Percentiles rank a stretch among this genome's conserved stretches.
Evolutionary conservation across 2,329 filamentous ascomycete species (phyloP).

Genomic region (Mollisia scopiformis): DNA sequence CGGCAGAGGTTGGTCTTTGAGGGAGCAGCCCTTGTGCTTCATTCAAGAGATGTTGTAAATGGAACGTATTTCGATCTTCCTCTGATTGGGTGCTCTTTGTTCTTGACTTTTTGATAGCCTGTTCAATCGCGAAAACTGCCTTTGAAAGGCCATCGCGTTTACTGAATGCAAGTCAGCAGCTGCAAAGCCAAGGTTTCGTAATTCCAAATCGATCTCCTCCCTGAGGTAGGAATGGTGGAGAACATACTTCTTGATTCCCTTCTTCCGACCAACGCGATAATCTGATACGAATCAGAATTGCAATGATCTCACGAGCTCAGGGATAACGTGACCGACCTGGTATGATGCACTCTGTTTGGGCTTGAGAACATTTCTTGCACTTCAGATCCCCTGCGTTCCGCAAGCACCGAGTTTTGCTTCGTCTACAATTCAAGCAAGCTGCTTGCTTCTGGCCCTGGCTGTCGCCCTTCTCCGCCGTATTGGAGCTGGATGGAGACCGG

Average conservation of each 20-base stretch:
- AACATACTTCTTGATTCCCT: conserved; percentile 74
- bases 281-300: too few species aligned
- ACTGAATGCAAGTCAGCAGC: conserved; percentile 43
- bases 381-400: conserved; percentile 52
- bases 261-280: conserved; percentile 75
- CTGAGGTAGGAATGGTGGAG: not conserved
- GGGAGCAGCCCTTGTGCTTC: conserved; percentile 47
- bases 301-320: too few species aligned
- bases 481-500: conserved; percentile 28
- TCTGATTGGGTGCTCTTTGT: conserved; percentile 43
- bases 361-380: conserved; percentile 64
- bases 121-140: conserved; percentile 73
- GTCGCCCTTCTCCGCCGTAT: conserved; percentile 21
- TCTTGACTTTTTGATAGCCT: conserved; percentile 62
- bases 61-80: conserved; percentile 44
- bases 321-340: too few species aligned
- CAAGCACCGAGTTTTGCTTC: conserved; percentile 71
- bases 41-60: conserved; percentile 53
- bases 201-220: too few species aligned
- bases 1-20: not conserved
- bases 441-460: conserved; percentile 41
- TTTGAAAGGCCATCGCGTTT: conserved; percentile 77
- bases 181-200: too few species aligned
- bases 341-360: conserved; percentile 64
- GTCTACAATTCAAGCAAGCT: conserved; percentile 65